Evolutionary conservation across 768 basidiomycete genomes (phyloP).

Genomic region (Termitomyces sp.): DNA sequence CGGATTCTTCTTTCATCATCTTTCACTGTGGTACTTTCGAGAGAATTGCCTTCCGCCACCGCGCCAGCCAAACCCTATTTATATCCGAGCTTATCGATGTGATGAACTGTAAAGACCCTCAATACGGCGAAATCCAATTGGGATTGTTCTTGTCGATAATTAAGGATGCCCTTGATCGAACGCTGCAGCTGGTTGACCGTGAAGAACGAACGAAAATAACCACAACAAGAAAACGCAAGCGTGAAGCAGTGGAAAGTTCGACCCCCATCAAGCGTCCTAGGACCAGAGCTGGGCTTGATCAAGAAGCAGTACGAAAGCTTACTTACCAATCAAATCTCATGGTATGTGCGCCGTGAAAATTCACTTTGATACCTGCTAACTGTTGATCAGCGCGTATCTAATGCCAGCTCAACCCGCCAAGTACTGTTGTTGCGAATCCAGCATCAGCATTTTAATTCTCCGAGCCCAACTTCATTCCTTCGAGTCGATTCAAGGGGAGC

Average conservation of each 20-base stretch:
- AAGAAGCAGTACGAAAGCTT: neutral
- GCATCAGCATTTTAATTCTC: constrained; percentile 7
- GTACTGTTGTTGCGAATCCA: constrained; percentile 4
- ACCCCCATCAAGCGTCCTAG: constrained; percentile 1
- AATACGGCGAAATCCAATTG: constrained; percentile 1
- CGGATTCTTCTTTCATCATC: constrained; percentile 6
- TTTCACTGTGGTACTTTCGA: constrained; percentile 2
- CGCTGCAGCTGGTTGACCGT: neutral
- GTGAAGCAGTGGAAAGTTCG: neutral
- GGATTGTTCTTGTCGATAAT: neutral
- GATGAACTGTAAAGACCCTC: neutral
- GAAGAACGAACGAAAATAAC: neutral
- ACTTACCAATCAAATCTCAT: neutral
- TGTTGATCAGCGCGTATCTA: neutral
- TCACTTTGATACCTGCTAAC: neutral
- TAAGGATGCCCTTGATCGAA: neutral
- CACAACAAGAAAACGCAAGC: neutral
- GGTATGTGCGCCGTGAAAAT: neutral
- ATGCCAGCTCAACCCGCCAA: neutral
- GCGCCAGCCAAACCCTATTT: constrained; percentile 1
- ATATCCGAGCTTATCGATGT: neutral
- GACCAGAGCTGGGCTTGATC: neutral
- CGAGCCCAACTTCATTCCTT: constrained; percentile 13
- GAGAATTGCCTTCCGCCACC: constrained; percentile 10
- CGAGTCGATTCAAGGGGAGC: neutral